Base-by-base conservation (phyloP, 352 stramenopile genomes). In the Phytopythium sindhum region DNA sequence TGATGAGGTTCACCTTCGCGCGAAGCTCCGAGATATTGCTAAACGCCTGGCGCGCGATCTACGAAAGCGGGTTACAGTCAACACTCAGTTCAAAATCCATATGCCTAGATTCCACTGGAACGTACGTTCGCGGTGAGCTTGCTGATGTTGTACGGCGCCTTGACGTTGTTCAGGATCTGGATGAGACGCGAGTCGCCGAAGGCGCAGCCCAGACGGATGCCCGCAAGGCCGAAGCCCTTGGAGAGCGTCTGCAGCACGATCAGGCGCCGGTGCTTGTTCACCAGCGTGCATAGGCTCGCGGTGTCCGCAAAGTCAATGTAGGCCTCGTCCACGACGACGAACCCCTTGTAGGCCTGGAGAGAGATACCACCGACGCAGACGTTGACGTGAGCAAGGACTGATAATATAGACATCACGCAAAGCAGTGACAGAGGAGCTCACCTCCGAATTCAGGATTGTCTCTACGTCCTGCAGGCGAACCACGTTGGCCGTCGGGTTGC, bases 81-180 rank as follows among this genome's bases (percentile, higher is more conserved):
- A 24, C n/a, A n/a, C 24, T 21, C 4, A 28, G 26, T 44, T 26
- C 3, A 41, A 15, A 15, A 54, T 4, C 10, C 14, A 21, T 3
- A 10, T 7, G 12, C 8, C 45, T 10, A 31, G 23, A 6, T 15
- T 8, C 11, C 1, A 2, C 14, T 50, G 21, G 29, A 14, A 44
- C 50, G 23, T 58, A 82, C 84, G 66, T 94, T 90, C 50, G 91
- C 86, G 7, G 96, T 98, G 33, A 99, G 77, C 65, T 97, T 97
- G 87, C 98, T 99, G 61, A 99, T 96, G 81, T 99, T 99, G 85
- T 99, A 99, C 19, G 97, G 97, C n/a, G 97, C 97, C 77, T 99
- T 99, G 62, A 99, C 94, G 69, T 98, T 99, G 80, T 99, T 99
- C 63, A 99, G 94, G 41, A 99, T 87, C 79, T 98, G 90, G 70